Base-by-base conservation (phyloP, 2,329 filamentous ascomycete species). In the Ophiostoma montium region DNA sequence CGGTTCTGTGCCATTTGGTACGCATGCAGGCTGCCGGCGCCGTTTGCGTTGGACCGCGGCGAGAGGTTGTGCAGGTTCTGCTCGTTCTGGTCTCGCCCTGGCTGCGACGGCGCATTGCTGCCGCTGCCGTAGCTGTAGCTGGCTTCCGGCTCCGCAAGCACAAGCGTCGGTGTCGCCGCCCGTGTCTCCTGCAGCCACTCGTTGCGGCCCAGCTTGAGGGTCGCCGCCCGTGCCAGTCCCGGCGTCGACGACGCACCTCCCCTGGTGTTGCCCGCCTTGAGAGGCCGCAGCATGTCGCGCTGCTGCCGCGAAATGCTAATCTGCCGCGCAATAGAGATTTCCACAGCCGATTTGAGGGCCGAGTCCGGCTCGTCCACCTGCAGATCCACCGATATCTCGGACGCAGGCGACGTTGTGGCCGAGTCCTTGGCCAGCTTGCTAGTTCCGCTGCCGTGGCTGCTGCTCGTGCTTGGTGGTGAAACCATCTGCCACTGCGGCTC, bases 291-390 rank as follows among this genome's bases (percentile, higher is more conserved):
- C 53, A 82, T 64, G 57, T 74, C 71, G 16, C 75, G 68, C 61
- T 83, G 80, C 61, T 78, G 70, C 12, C 73, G 66, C 12, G 78
- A 81, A 23, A 84, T 67, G 55, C 75, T 81, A 55, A 84, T 82
- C 60, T 84, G 79, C 1, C 81, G 69, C 0, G 80, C 80, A 55
- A 84, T 83, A 2, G 78, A 82, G 42, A 81, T 69, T 61, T 82
- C 75, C 4, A 80, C 78, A 2, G 78, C 75, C 39, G 70, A 70
- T 54, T 72, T 70, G 13, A 75, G 61, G 7, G 65, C 67, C 32
- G 61, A 60, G 54, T 70, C 66, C 1, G 62, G 47, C 30, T 70
- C 66, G 32, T 71, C 68, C 11, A 61, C 52, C 11, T 63, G 62
- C 8, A 59, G 49, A 19, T 65, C 64, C 3, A 59, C 56, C 50